A percentile compares a stretch with the other conserved stretches of the same genome.
phyloP scores from a whole-genome alignment of 768 basidiomycete species.

The Mycena sanguinolenta region DNA sequence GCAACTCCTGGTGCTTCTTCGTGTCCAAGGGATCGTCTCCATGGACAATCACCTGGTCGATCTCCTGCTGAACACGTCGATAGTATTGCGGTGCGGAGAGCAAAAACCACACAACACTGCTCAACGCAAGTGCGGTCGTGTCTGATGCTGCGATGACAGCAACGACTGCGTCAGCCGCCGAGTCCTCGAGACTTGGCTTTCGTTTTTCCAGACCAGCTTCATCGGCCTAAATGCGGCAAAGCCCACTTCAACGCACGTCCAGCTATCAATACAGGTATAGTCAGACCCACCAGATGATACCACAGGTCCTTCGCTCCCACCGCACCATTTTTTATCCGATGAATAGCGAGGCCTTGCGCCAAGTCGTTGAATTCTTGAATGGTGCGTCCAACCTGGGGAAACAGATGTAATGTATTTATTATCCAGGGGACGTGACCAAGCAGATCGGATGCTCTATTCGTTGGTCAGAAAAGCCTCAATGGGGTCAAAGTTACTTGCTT shows the following conservation, averaged over 20 bases:
- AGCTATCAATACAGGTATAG: neutral
- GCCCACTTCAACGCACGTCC: neutral
- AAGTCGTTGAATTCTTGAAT: conserved; percentile 27
- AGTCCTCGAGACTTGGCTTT: conserved; percentile 48
- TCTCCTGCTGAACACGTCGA: conserved; percentile 48
- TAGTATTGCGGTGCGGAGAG: conserved; percentile 48
- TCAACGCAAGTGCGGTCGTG: conserved; percentile 53
- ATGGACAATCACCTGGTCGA: conserved; percentile 42
- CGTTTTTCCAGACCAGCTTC: conserved; percentile 53
- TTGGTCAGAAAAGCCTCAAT: neutral
- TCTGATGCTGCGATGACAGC: conserved; percentile 56
- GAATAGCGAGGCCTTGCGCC: conserved; percentile 3
- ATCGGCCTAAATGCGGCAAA: conserved; percentile 50
- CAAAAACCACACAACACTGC: conserved; percentile 51
- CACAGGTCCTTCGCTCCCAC: conserved; percentile 59
- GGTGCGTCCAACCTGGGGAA: conserved; percentile 15
- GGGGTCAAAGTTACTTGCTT: conserved; percentile 45
- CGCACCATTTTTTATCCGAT: conserved; percentile 29
- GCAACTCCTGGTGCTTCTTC: conserved; percentile 44
- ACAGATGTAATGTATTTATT: too few relatives aligned
- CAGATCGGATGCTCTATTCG: conserved; percentile 48
- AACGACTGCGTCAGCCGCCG: conserved; percentile 54
- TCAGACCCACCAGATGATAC: conserved; percentile 51
- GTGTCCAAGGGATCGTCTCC: conserved; percentile 44
- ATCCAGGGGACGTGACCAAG: conserved; percentile 49